Base-by-base conservation (phyloP, 768 basidiomycete genomes). In the Tricholoma sp. region DNA sequence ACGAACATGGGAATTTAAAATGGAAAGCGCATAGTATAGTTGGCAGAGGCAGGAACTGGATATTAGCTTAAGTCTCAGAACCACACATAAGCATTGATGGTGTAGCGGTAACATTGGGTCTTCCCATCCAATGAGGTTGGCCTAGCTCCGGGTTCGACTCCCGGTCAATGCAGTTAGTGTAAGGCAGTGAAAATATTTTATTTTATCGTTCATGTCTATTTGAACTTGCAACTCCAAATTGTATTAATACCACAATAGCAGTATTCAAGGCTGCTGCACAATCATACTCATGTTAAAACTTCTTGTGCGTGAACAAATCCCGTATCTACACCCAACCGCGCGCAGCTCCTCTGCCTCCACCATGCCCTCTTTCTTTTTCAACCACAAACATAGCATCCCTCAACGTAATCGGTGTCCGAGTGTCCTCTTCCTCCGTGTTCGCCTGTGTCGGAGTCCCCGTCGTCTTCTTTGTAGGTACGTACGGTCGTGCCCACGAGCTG, bases 341-440 rank as follows among this genome's bases (percentile, higher is more conserved):
- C 17, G 89, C 89, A 36, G 89, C 80, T 3, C 90, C 91, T 56
- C 82, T 74, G 6, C 91, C 91, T 29, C 86, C 90, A 24, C 91
- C 91, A 67, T 94, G 91, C 5, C 89, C 90, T 47, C 84, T 73
- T 69, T 94, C 91, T 63, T 83, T 86, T 67, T 90, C 88, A 54
- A 95, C 76, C 10, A 91, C 91, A 68, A 94, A 94, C 78, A 94
- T 77, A 2, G 90, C 86, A 71, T 95, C 93, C 36, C 84, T 75
- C 72, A 92, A 74, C 2, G 87, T 91, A 51, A 94, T 74, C 17
- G 76, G 59, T 52, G 77, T 78, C 60, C 84, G 76, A 18, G 73
- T 74, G 53, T 88, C 86, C 44, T 86, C 83, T 62, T 85, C 85
- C 6, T 73, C 66, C 6, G 66, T 59, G 29, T 71, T 68, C 17